Base-by-base conservation (phyloP, 768 basidiomycete genomes). In the Hericium erinaceus region DNA sequence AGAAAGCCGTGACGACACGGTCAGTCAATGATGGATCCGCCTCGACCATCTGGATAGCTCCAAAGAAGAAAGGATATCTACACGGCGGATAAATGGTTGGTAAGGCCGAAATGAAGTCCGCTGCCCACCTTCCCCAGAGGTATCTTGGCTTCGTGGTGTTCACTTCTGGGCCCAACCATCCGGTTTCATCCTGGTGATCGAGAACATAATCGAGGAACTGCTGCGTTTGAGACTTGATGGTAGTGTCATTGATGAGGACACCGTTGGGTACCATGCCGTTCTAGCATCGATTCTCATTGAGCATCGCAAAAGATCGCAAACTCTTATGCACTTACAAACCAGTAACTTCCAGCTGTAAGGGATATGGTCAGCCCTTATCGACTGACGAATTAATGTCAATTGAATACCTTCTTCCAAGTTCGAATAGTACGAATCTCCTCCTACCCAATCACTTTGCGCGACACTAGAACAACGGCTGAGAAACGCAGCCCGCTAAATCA, bases 111-210 rank as follows among this genome's bases (percentile, higher is more conserved):
- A 46, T 46, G 15, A 46, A 16, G 39, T 2, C 4, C n/a, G 16
- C 33, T 52, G 40, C 4, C 18, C 26, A 77, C 74, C 79, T 72
- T 56, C 80, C 80, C 80, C 80, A 81, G 4, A 82, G 66, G 58
- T 75, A 80, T 8, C 78, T 72, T 22, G 80, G 79, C 61, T 80
- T 80, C 38, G 68, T 75, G 9, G 78, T 80, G 55, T 74, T 74
- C 16, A 78, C 78, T 60, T 80, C 80, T 4, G 80, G 80, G 3
- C 80, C 80, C 26, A 82, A 69, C 80, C 80, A 81, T 3, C 80
- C 80, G 7, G 77, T 76, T 4, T 74, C 72, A 60, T 80, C 79
- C 63, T 81, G 80, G 56, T 80, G 74, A 55, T 69, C 71, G 15
- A 82, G 61, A 7, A 81, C 80, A 59, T 80, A 80, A 50, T 74